Base-by-base conservation (phyloP, 1,284 basidiomycete genomes). In the Stygiomarasmius scandens region DNA sequence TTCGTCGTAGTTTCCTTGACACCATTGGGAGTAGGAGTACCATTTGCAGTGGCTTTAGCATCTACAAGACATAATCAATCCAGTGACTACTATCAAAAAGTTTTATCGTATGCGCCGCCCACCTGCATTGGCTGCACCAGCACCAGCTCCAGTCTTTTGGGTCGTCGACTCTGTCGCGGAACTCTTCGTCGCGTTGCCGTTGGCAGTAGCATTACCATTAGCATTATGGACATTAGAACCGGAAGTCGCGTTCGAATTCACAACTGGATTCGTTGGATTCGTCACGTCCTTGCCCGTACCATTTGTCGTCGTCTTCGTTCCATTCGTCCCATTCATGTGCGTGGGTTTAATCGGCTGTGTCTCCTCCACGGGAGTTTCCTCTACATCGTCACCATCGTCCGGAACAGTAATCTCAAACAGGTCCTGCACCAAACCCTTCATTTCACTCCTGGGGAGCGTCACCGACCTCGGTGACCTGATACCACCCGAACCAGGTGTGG, bases 401-500 rank as follows among this genome's bases (percentile, higher is more conserved):
- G 46, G 34, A 14, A 49, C 52, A n/a, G 48, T 55, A 78, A 74
- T 6, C 29, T 69, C 65, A 62, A 81, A 81, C 22, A 80, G 61
- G 19, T 73, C 68, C 11, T 73, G 67, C 45, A 81, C 71, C 34
- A 80, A 66, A 5, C 62, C 60, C 11, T 61, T 58, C 27, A 82
- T 68, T 23, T 80, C 73, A 0, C 69, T 67, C 0, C 71, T 70
- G 0, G 66, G 67, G 0, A 78, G 58, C 3, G 67, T 68, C n/a
- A 41, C 38, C 8, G 38, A 16, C 16, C 38, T 41, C 0, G 82
- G 81, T 38, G 75, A 78, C 24, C 76, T 74, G 23, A 65, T 64
- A 2, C 81, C 83, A 10, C 67, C 69, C 0, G 75, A 64, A 0
- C 73, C 67, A n/a, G 70, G 71, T 19, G 61, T 58, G 2, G 76